Percentiles rank a stretch among this genome's conserved stretches.
These are phyloP conservation scores for Quercus wislizeni DNA, from an alignment of 306 rosid species.

Conservation along the genomic window DNA sequence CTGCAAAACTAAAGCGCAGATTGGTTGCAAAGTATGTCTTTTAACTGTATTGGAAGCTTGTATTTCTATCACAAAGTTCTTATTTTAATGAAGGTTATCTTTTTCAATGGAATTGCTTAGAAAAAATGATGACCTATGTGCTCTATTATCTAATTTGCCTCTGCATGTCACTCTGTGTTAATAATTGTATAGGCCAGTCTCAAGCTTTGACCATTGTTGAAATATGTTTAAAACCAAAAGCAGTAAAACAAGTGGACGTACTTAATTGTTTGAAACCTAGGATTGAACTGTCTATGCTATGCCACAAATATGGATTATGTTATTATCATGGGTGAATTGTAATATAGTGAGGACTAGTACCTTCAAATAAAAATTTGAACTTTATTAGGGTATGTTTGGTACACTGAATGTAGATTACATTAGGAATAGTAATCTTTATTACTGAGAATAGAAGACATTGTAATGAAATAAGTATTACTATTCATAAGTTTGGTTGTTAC, in stretches of 20 bases:
- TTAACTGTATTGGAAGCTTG: conserved; percentile 24
- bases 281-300: background rate
- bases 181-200: background rate
- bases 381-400: background rate
- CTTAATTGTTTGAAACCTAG: background rate
- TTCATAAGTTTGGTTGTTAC: no score
- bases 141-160: background rate
- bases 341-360: background rate
- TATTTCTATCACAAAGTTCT: conserved; percentile 11
- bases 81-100: background rate
- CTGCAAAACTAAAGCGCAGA: conserved; percentile 67
- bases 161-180: background rate
- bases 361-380: background rate
- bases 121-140: background rate
- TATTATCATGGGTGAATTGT: background rate
- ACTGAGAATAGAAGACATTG: no score
- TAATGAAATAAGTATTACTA: no score
- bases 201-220: background rate
- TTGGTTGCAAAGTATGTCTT: conserved; percentile 61
- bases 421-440: no score
- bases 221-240: background rate
- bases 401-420: no score
- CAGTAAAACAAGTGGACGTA: no score
- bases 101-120: background rate
- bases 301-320: background rate